A percentile compares a stretch with the other conserved stretches of the same genome.
phyloP scores from a whole-genome alignment of 352 stramenopile genomes.

The Salisapilia sapeloensis region DNA sequence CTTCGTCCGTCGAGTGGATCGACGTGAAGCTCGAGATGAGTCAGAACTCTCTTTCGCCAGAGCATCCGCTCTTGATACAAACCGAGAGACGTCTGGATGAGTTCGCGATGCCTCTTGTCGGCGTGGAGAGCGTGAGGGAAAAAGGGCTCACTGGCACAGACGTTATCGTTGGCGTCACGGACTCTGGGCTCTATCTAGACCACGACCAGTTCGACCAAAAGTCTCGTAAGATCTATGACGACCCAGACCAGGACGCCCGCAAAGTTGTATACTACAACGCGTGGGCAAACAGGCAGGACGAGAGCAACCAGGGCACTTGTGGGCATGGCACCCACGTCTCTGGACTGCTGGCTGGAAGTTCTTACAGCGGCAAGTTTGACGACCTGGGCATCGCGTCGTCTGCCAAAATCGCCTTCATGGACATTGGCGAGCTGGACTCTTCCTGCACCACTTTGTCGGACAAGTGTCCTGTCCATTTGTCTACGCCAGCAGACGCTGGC shows the following conservation, averaged over 20 bases:
- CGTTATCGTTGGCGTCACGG: slow-evolving; percentile 65
- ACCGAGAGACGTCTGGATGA: slow-evolving; percentile 30
- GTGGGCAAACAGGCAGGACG: slow-evolving; percentile 44
- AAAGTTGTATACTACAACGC: slow-evolving; percentile 73
- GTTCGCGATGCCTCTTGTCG: slow-evolving; percentile 39
- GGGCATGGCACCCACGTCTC: slow-evolving; percentile 82
- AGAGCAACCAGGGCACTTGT: slow-evolving; percentile 45
- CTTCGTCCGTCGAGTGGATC: slow-evolving; percentile 42
- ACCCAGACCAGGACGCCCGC: slow-evolving; percentile 18
- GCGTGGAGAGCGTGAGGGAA: slow-evolving; percentile 33
- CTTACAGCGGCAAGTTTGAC: slow-evolving; percentile 27
- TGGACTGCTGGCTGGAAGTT: slow-evolving; percentile 62
- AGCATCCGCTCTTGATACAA: slow-evolving; percentile 1
- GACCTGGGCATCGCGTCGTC: slow-evolving; percentile 57
- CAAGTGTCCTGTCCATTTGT: slow-evolving; percentile 30
- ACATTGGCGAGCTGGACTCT: slow-evolving; percentile 52
- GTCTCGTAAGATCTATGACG: slow-evolving; percentile 23
- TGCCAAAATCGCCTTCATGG: slow-evolving; percentile 83
- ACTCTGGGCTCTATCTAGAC: slow-evolving; percentile 64
- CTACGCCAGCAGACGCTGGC: slow-evolving; percentile 36
- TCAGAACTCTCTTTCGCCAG: slow-evolving; percentile 11
- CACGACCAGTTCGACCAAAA: slow-evolving; percentile 73
- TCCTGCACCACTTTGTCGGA: slow-evolving; percentile 22
- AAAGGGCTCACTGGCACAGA: slow-evolving; percentile 49
- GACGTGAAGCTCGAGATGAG: slow-evolving; percentile 21